A percentile compares a stretch with the other conserved stretches of the same genome.
Evolutionary conservation across 2,329 filamentous ascomycete species (phyloP).

Genomic region (Paraphoma chrysanthemicola): DNA sequence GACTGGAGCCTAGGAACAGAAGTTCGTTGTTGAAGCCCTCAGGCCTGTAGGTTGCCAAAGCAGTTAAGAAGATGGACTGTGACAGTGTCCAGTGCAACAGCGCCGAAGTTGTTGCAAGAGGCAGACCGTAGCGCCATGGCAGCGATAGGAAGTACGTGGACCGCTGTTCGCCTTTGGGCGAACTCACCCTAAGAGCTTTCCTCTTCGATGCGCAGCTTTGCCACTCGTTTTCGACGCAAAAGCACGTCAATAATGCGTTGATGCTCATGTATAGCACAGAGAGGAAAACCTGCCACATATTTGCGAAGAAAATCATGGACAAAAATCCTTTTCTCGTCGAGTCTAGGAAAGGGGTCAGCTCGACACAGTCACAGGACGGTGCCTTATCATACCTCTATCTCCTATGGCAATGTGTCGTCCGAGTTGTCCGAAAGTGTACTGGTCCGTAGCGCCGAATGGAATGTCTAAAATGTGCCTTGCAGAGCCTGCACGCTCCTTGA

Average conservation of each 20-base stretch:
- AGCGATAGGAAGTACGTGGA: constrained; percentile 8
- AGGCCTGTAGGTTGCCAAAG: neutral
- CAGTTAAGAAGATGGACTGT: neutral
- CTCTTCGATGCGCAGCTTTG: constrained; percentile 31
- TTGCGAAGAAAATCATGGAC: constrained; percentile 42
- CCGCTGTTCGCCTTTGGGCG: constrained; percentile 7
- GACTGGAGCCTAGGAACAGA: neutral
- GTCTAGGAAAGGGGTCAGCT: neutral
- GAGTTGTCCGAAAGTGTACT: neutral
- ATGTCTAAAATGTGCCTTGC: neutral
- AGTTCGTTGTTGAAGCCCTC: constrained; percentile 1
- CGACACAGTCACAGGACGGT: neutral
- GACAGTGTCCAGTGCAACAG: constrained; percentile 1
- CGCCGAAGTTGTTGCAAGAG: neutral
- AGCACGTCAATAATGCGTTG: constrained; percentile 56
- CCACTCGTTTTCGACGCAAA: constrained; percentile 58
- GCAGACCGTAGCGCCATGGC: constrained; percentile 1
- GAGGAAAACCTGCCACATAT: constrained; percentile 56
- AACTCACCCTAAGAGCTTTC: constrained; percentile 5
- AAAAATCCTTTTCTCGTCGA: neutral
- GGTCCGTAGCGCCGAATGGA: neutral
- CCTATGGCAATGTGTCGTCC: neutral
- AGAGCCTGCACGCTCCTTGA: neutral
- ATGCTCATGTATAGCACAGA: constrained; percentile 55
- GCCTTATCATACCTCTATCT: neutral